These are phyloP conservation scores for Coniella lustricola DNA, from an alignment of 2,329 filamentous ascomycete genomes.

Conservation along the genomic window DNA sequence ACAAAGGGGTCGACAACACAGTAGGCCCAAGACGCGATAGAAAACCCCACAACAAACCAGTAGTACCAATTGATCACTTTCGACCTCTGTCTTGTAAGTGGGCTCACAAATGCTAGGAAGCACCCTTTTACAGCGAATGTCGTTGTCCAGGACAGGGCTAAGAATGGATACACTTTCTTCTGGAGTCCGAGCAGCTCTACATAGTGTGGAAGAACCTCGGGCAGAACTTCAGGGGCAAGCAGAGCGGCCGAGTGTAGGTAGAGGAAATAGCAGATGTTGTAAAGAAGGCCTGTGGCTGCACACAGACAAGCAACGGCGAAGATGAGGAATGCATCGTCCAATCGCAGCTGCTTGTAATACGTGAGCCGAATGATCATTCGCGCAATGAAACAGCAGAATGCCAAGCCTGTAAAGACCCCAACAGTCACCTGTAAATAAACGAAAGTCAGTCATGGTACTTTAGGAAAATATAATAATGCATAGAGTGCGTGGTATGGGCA, in stretches of 20 bases:
- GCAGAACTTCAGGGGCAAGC: constrained; percentile 13
- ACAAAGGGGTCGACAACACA: constrained; percentile 19
- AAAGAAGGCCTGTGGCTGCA: constrained; percentile 18
- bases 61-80: constrained; percentile 19
- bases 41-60: constrained; percentile 18
- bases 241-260: constrained; percentile 17
- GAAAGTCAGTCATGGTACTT: background rate
- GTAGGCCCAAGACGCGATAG: constrained; percentile 17
- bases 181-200: constrained; percentile 15
- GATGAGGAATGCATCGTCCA: constrained; percentile 19
- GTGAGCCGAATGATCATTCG: constrained; percentile 17
- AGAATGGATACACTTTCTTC: constrained; percentile 17
- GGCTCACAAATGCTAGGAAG: constrained; percentile 19
- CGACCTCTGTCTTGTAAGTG: constrained; percentile 16
- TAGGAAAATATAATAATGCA: background rate
- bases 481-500: too few relatives aligned
- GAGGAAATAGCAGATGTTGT: constrained; percentile 19
- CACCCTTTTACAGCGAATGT: constrained; percentile 19
- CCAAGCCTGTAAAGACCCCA: constrained; percentile 15
- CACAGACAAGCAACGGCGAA: constrained; percentile 14
- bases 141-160: constrained; percentile 19
- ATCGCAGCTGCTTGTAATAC: constrained; percentile 13
- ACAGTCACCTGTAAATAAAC: background rate
- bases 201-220: background rate
- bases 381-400: constrained; percentile 12